These are phyloP conservation scores for Eremochloa ophiuroides DNA, from an alignment of 176 grass and related monocot species.

Conservation along the genomic window DNA sequence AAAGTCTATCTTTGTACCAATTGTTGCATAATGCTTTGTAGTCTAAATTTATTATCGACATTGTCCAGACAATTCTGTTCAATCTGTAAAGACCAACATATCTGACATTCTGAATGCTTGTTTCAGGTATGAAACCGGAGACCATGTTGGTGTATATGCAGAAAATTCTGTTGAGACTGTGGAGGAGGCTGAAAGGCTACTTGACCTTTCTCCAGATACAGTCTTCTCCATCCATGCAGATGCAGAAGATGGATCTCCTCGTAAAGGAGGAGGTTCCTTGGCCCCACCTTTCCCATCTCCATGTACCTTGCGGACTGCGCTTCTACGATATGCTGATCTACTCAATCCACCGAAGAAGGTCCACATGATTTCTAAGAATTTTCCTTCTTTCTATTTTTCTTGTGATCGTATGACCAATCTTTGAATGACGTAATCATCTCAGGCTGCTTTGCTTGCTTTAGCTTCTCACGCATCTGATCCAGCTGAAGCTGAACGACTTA, in stretches of 20 bases:
- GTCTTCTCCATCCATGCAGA: conserved; percentile 82
- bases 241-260: conserved; percentile 61
- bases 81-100: too few species aligned
- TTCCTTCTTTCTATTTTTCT: conserved; percentile 17
- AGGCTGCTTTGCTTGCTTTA: conserved; percentile 85
- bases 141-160: conserved; percentile 81
- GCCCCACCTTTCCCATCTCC: conserved; percentile 87
- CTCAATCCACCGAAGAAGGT: conserved; percentile 88
- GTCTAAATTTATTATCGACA: neutral
- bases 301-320: conserved; percentile 68
- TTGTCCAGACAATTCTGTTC: neutral
- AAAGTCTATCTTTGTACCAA: neutral
- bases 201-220: conserved; percentile 61
- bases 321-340: conserved; percentile 76
- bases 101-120: conserved; percentile 8
- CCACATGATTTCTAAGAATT: neutral
- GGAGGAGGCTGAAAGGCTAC: conserved; percentile 57
- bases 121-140: conserved; percentile 86
- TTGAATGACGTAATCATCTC: conserved; percentile 13
- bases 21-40: neutral
- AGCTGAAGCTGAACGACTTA: conserved; percentile 61
- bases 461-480: conserved; percentile 72
- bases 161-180: conserved; percentile 74
- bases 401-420: conserved; percentile 12
- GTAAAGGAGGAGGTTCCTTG: conserved; percentile 61